Evolutionary conservation across 768 basidiomycete genomes (phyloP).

Genomic region (Mrakia blollopis): DNA sequence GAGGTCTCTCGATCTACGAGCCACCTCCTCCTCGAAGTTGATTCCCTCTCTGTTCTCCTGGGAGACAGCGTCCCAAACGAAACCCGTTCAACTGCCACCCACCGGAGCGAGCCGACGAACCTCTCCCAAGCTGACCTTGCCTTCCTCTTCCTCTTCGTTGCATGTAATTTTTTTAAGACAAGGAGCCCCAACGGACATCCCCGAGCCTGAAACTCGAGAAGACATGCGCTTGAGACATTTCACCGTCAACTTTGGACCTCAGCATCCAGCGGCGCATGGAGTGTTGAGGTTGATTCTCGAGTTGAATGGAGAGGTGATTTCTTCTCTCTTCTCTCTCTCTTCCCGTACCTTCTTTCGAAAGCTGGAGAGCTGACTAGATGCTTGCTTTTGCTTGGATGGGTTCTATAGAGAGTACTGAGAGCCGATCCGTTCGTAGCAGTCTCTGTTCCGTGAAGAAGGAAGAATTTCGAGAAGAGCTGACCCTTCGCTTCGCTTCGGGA

Average conservation of each 20-base stretch:
- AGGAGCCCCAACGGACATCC: too few relatives aligned
- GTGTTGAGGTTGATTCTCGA: constrained; percentile 96
- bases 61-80: too few relatives aligned
- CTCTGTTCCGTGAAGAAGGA: constrained; percentile 14
- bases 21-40: too few relatives aligned
- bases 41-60: too few relatives aligned
- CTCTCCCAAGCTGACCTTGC: too few relatives aligned
- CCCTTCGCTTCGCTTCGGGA: background rate
- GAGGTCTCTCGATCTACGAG: too few relatives aligned
- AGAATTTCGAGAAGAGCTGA: background rate
- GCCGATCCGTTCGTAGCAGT: constrained; percentile 39
- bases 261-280: constrained; percentile 98
- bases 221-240: constrained; percentile 88
- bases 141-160: background rate
- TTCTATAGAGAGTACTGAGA: constrained; percentile 43
- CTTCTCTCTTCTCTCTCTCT: constrained; percentile 45
- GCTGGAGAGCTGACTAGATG: background rate
- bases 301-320: constrained; percentile 82
- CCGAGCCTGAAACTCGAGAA: constrained; percentile 45
- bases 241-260: constrained; percentile 96
- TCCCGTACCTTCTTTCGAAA: background rate
- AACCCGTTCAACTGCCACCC: too few relatives aligned
- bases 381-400: background rate
- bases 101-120: background rate
- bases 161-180: too few relatives aligned